Conservation (phyloP, 441 rosid species). For the Kokia cookei region DNA sequence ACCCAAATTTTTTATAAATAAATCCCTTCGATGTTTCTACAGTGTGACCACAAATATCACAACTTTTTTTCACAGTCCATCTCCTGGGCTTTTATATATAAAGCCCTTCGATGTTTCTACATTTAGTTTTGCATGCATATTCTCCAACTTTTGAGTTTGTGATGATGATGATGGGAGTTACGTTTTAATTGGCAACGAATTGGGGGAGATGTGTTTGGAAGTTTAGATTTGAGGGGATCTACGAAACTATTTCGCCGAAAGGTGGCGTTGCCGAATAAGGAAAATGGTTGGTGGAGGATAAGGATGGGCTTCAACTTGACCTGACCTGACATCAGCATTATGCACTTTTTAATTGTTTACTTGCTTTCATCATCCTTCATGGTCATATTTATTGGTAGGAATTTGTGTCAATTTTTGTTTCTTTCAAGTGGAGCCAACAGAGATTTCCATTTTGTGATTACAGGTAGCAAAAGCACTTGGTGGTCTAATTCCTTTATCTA, state of each 20-base stretch:
- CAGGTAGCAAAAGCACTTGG: conserved; percentile 72
- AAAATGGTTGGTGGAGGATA: not conserved
- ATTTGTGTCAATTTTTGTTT: not conserved
- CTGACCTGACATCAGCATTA: not conserved
- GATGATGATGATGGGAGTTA: not conserved
- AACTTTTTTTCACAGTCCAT: too few relatives aligned
- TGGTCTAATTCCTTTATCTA: conserved; percentile 61
- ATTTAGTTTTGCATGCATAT: too few relatives aligned
- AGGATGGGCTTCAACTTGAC: conserved; percentile 1
- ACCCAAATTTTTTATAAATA: not conserved
- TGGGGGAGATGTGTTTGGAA: not conserved
- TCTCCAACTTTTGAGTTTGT: too few relatives aligned
- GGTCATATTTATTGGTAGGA: not conserved
- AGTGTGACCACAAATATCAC: conserved; percentile 22
- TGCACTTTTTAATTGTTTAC: not conserved
- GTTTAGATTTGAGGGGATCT: not conserved
- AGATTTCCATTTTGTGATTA: conserved; percentile 17
- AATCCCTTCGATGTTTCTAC: conserved; percentile 26
- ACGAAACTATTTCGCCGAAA: not conserved
- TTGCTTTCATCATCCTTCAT: not conserved
- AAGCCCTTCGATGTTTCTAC: too few relatives aligned
- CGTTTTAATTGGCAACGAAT: not conserved
- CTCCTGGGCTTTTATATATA: too few relatives aligned
- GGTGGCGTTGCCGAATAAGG: not conserved
- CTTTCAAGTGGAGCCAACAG: conserved; percentile 10